phyloP scores from a whole-genome alignment of 2,329 filamentous ascomycete species.

The Pyrenophora seminiperda region DNA sequence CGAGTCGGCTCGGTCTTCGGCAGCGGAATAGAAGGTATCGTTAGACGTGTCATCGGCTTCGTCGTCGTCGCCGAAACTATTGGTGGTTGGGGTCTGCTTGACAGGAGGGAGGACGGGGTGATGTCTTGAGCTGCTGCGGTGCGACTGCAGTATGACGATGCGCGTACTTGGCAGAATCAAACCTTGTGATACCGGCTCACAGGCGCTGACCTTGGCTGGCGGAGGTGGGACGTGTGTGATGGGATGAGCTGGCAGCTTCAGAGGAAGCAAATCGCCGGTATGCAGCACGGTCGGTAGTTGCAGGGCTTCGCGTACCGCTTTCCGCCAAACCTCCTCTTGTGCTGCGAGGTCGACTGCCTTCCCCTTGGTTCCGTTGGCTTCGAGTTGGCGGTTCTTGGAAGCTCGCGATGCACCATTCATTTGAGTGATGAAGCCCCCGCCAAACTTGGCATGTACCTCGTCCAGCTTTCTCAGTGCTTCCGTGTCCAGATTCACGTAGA shows the following conservation, averaged over 20 bases:
- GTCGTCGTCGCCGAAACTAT: conserved; percentile 63
- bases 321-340: conserved; percentile 45
- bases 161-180: conserved; percentile 76
- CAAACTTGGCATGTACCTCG: conserved; percentile 82
- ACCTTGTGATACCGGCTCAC: conserved; percentile 92
- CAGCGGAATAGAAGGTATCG: conserved; percentile 90
- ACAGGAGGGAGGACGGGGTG: conserved; percentile 48
- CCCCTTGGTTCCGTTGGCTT: conserved; percentile 47
- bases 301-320: conserved; percentile 72
- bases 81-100: conserved; percentile 60
- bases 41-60: conserved; percentile 88
- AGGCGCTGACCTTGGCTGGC: conserved; percentile 87
- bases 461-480: conserved; percentile 80
- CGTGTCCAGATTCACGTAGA: conserved; percentile 85
- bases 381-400: conserved; percentile 37
- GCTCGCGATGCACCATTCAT: conserved; percentile 42
- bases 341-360: conserved; percentile 28
- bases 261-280: conserved; percentile 78
- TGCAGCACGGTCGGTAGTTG: conserved; percentile 77
- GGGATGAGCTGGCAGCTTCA: conserved; percentile 77
- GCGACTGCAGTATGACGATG: conserved; percentile 76
- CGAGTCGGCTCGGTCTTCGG: conserved; percentile 67
- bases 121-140: conserved; percentile 58
- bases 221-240: conserved; percentile 84
- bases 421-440: conserved; percentile 60